Evolutionary conservation across 2,329 filamentous ascomycete species (phyloP).

Genomic region (Botrytis porri): DNA sequence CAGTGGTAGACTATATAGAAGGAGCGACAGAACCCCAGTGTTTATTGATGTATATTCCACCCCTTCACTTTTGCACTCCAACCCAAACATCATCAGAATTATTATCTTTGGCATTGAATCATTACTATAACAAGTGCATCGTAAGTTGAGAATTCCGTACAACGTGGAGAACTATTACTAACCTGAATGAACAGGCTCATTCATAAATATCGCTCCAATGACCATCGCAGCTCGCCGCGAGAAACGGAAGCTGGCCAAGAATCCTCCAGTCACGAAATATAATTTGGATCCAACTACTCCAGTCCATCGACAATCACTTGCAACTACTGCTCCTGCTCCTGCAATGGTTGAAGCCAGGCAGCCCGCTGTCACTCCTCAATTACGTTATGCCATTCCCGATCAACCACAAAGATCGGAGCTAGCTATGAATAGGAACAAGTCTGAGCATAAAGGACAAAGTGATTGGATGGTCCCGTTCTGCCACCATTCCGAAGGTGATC

Average conservation of each 20-base stretch:
- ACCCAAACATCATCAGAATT: slow-evolving; percentile 16
- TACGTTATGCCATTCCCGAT: slow-evolving; percentile 9
- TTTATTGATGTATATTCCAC: neutral
- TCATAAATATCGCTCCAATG: neutral
- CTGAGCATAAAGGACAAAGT: slow-evolving; percentile 13
- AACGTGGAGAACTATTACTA: neutral
- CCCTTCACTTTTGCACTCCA: neutral
- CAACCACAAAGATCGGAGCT: slow-evolving; percentile 8
- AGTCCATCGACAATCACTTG: slow-evolving; percentile 16
- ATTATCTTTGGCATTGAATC: slow-evolving; percentile 23
- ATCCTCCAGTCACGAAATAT: slow-evolving; percentile 4
- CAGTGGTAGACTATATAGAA: slow-evolving; percentile 6
- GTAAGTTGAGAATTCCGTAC: slow-evolving; percentile 12
- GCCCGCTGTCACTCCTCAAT: neutral
- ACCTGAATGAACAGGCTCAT: slow-evolving; percentile 2
- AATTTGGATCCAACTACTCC: slow-evolving; percentile 15
- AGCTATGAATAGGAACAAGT: slow-evolving; percentile 11
- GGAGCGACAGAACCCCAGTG: neutral
- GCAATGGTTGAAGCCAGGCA: neutral
- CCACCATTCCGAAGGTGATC: slow-evolving; percentile 34
- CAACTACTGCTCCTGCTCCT: neutral
- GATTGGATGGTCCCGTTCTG: slow-evolving; percentile 43
- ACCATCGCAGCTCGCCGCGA: neutral
- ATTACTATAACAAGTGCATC: slow-evolving; percentile 23
- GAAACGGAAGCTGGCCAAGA: slow-evolving; percentile 11